Base-by-base conservation (phyloP, 2,329 filamentous ascomycete species). In the Waltergamsia citrina region DNA sequence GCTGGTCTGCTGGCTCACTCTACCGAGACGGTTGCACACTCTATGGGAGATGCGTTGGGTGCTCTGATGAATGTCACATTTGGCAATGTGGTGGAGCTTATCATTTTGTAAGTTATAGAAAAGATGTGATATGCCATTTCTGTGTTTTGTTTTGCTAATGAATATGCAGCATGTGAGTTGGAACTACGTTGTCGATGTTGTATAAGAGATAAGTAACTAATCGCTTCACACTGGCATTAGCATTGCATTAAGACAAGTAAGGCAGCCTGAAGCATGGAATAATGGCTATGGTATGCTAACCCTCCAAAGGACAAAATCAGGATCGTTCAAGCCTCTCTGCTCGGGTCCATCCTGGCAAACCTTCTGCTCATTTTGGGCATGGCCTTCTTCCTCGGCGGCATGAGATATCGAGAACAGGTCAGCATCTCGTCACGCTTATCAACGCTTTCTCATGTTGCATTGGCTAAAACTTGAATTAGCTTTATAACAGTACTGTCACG, bases 401-500 rank as follows among this genome's bases (percentile, higher is more conserved):
- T 94, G 35, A 79, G 86, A 41, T 94, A 78, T 56, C 81, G 83
- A 53, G 88, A 95, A 63, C 88, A 94, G 65, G 77, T 78, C 49
- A 41, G 62, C 45, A 21, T 14, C n/a, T 27, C 32, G 9, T 14
- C n/a, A n/a, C n/a, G n/a, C n/a, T n/a, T n/a, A n/a, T n/a, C n/a
- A n/a, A n/a, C n/a, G 4, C 8, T 9, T 27, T 7, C 3, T 32
- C 11, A 19, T 19, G n/a, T 33, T 9, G 14, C 30, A 16, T n/a
- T n/a, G n/a, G n/a, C n/a, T n/a, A n/a, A n/a, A n/a, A n/a, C n/a
- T n/a, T n/a, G n/a, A n/a, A n/a, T n/a, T 32, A 83, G 74, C 80
- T 95, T 41, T 95, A 94, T 62, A 95, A 94, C 61, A 92, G 79
- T 59, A 94, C 85, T 16, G 85, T 94, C 38, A 94, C 87, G 1